Evolutionary conservation across 1,284 basidiomycete genomes (phyloP).

Genomic region (Austroboletus niveus): DNA sequence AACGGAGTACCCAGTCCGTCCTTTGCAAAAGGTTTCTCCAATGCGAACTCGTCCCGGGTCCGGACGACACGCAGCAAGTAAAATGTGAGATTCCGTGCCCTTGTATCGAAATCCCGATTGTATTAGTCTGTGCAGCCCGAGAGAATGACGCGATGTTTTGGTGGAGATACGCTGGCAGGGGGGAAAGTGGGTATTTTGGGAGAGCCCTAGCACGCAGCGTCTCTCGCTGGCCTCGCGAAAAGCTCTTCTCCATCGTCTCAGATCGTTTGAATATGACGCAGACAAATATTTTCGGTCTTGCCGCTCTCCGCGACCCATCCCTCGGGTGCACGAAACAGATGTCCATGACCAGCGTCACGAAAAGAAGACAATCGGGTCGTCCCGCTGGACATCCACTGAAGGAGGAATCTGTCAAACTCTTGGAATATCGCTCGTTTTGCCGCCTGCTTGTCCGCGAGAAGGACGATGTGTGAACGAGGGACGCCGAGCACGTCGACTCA

Average conservation of each 20-base stretch:
- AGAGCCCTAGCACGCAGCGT: constrained; percentile 6
- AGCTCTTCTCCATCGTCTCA: constrained; percentile 39
- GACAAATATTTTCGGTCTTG: constrained; percentile 53
- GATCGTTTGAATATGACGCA: constrained; percentile 48
- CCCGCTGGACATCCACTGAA: constrained; percentile 47
- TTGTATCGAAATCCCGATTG: constrained; percentile 15
- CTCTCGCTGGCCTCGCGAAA: constrained; percentile 8
- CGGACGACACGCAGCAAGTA: constrained; percentile 24
- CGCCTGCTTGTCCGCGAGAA: constrained; percentile 52
- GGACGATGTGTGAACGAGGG: constrained; percentile 50
- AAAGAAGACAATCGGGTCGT: constrained; percentile 62
- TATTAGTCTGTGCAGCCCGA: background rate
- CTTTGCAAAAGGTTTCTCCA: constrained; percentile 8
- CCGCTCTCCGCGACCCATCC: constrained; percentile 48
- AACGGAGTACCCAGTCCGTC: constrained; percentile 20
- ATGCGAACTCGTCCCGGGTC: constrained; percentile 6
- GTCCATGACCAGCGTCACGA: constrained; percentile 60
- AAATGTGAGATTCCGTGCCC: constrained; percentile 19
- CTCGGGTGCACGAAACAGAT: constrained; percentile 44
- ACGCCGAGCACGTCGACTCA: constrained; percentile 51
- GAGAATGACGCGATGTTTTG: constrained; percentile 7
- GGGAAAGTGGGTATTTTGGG: background rate
- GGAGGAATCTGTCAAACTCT: constrained; percentile 48
- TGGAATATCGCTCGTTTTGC: constrained; percentile 51
- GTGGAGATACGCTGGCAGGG: constrained; percentile 14